Base-by-base conservation (phyloP, 352 stramenopile genomes). In the Pythium myriotylum region DNA sequence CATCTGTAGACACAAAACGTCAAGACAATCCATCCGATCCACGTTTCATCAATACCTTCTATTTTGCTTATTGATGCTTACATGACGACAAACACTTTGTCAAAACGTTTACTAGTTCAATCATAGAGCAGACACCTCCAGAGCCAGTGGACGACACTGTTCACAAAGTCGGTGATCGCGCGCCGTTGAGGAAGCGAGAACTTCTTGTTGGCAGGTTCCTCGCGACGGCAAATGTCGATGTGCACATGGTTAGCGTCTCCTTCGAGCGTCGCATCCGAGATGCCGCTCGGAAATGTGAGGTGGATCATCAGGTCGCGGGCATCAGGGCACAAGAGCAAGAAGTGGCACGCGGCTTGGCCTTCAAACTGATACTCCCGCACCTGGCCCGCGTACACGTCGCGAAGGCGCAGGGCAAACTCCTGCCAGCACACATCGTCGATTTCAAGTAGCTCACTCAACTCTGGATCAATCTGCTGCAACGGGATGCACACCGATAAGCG, bases 281-380 rank as follows among this genome's bases (percentile, higher is more conserved):
- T 62, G 16, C 65, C 65, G 27, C 32, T 86, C 23, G 83, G 72
- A 42, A 94, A 86, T 49, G 66, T 89, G 59, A 96, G 62, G 57
- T 96, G 87, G 63, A 96, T 94, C 65, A 96, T 94, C 23, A 96
- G 66, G 54, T 96, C 87, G 41, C 88, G 86, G 24, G 87, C 88
- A 54, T 92, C 73, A 0, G 84, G 83, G 59, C 87, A 96, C 12
- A 96, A 64, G 58, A 96, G 59, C 41, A 96, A 47, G 24, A 96
- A 67, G 54, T 96, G 87, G 14, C 78, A 91, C 51, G 77, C 86
- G 19, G 72, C 74, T 56, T 94, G 73, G 19, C 79, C 77, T 42
- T 87, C 68, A 64, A 96, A 96, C 52, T 91, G 84, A 56, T 94
- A 96, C 66, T 96, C 87, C 50, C 85, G 82, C 57, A 96, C 64